Percentiles rank a stretch among this genome's conserved stretches.
Evolutionary conservation across 805 yeast genomes (phyloP).

Genomic region (Saturnispora zaruensis): DNA sequence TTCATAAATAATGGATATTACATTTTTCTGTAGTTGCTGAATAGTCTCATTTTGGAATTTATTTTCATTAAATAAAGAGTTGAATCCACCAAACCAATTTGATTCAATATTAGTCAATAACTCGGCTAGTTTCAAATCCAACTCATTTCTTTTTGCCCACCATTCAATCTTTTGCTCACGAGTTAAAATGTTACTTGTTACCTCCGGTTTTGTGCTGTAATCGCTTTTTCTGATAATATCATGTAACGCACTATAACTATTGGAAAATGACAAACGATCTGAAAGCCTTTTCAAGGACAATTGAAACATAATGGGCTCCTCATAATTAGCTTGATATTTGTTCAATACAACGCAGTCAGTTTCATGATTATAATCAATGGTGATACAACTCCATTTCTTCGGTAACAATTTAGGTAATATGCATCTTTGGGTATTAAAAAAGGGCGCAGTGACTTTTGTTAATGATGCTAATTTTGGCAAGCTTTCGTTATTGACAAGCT

Average conservation of each 20-base stretch:
- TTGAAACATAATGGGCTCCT: constrained; percentile 33
- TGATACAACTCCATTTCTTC: constrained; percentile 45
- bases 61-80: constrained; percentile 43
- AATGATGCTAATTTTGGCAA: constrained; percentile 12
- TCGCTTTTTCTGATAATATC: constrained; percentile 55
- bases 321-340: constrained; percentile 9
- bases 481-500: constrained; percentile 15
- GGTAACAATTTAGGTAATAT: constrained; percentile 29
- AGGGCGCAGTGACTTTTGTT: too few relatives aligned
- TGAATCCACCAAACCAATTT: constrained; percentile 73
- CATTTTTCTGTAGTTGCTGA: not conserved
- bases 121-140: constrained; percentile 48
- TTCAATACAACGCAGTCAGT: constrained; percentile 50
- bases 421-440: not conserved
- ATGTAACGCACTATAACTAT: constrained; percentile 38
- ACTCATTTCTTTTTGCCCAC: constrained; percentile 64
- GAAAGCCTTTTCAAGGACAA: constrained; percentile 51
- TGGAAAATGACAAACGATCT: constrained; percentile 37
- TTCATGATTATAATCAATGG: constrained; percentile 50
- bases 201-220: constrained; percentile 43
- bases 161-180: constrained; percentile 57
- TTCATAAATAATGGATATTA: not conserved
- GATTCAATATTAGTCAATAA: constrained; percentile 52
- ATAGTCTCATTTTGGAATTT: constrained; percentile 22
- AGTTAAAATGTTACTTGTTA: constrained; percentile 44